A percentile compares a stretch with the other conserved stretches of the same genome.
These are phyloP conservation scores for Colletotrichum eleusines DNA, from an alignment of 2,329 filamentous ascomycete species.

Conservation along the genomic window DNA sequence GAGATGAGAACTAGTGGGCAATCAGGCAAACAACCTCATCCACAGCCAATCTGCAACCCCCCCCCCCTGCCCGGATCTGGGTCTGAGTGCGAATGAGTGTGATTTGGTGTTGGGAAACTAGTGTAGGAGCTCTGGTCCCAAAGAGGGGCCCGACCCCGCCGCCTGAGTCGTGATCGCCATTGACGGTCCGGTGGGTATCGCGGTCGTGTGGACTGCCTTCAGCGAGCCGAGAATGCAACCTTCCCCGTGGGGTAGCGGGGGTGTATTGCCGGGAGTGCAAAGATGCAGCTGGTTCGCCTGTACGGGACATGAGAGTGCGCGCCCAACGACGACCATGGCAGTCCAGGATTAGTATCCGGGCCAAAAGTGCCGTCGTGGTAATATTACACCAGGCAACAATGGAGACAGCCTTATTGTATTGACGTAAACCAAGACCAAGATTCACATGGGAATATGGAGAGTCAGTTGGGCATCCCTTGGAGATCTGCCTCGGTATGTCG, in stretches of 20 bases:
- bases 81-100: constrained; percentile 21
- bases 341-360: constrained; percentile 7
- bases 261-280: constrained; percentile 3
- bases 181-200: constrained; percentile 12
- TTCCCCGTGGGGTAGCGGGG: constrained; percentile 40
- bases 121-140: not conserved
- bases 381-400: too few relatives aligned
- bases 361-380: constrained; percentile 16
- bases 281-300: constrained; percentile 2
- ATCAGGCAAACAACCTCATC: constrained; percentile 9
- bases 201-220: constrained; percentile 9
- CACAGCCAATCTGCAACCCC: constrained; percentile 18
- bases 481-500: constrained; percentile 32
- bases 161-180: constrained; percentile 32
- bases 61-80: constrained; percentile 11
- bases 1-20: constrained; percentile 2
- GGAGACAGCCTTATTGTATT: constrained; percentile 26
- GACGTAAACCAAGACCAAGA: constrained; percentile 5
- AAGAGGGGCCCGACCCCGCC: constrained; percentile 13
- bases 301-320: constrained; percentile 15
- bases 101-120: not conserved
- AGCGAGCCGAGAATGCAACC: constrained; percentile 26
- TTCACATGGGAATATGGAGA: constrained; percentile 39
- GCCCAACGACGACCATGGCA: constrained; percentile 29
- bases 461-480: constrained; percentile 1